Base-by-base conservation (phyloP, 2,329 filamentous ascomycete species). In the Pseudogymnoascus sp. region DNA sequence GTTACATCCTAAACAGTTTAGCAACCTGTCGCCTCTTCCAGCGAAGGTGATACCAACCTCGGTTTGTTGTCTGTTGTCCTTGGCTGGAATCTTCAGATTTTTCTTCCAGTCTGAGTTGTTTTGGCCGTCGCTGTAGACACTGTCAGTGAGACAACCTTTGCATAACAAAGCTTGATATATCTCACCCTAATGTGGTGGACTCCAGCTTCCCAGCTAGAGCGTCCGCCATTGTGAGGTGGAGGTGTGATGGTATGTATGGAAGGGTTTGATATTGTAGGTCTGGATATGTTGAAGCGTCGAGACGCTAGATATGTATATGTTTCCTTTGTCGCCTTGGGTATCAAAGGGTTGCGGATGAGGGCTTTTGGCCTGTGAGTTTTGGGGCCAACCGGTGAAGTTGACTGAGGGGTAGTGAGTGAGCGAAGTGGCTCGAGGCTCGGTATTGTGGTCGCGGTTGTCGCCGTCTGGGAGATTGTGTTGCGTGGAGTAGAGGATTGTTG, bases 11-110 rank as follows among this genome's bases (percentile, higher is more conserved):
- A 69, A 58, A 64, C 14, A 53, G 47, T 41, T 60, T 50, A 35
- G 33, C 58, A 35, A 47, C 35, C 39, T 60, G 30, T 11, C 41
- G n/a, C 47, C 4, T 35, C 53, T 50, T 22, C 30, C 22, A 63
- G 59, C 62, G 15, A 43, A 33, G 57, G 57, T 39, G 47, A 53
- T 53, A 68, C 75, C 63, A 74, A 90, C 88, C 80, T 93, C 90
- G 66, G 90, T 94, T 76, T 94, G 90, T 68, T 88, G 85, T 76
- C 90, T 83, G 69, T 79, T 85, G 73, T 94, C 90, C 74, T 87
- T 90, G 61, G 82, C 75, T 59, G 90, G 90, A 63, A 89, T 75
- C 67, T 88, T 90, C 62, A 93, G 76, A 63, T 75, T 83, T 70
- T 85, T 82, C 76, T 89, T 90, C 89, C 89, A 93, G 71, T 91